These are phyloP conservation scores for Candida cerambycidarum DNA, from an alignment of 805 yeast species.

Conservation along the genomic window DNA sequence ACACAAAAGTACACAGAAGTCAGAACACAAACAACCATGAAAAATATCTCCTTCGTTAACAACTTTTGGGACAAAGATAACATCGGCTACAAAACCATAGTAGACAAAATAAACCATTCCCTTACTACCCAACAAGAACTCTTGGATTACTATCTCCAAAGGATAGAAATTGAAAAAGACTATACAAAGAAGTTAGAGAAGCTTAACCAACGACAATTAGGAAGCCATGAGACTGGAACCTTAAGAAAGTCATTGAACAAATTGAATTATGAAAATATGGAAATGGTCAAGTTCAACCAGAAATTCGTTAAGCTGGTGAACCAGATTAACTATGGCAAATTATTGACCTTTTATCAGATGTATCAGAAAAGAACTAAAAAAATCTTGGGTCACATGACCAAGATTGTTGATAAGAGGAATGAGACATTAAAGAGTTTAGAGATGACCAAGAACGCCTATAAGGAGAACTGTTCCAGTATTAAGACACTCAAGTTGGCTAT, in stretches of 20 bases:
- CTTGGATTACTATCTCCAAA: slow-evolving; percentile 35
- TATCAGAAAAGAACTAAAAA: slow-evolving; percentile 56
- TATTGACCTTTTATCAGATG: slow-evolving; percentile 50
- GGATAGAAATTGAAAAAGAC: slow-evolving; percentile 69
- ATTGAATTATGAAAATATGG: slow-evolving; percentile 56
- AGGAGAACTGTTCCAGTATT: slow-evolving; percentile 55
- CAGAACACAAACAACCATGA: slow-evolving; percentile 15
- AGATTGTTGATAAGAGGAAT: slow-evolving; percentile 49
- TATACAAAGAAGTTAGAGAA: slow-evolving; percentile 56
- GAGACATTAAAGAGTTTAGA: slow-evolving; percentile 37
- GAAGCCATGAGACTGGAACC: slow-evolving; percentile 59
- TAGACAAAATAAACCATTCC: slow-evolving; percentile 58
- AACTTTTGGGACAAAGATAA: slow-evolving; percentile 63
- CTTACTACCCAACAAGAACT: slow-evolving; percentile 49
- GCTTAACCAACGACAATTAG: slow-evolving; percentile 48
- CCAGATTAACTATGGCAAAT: slow-evolving; percentile 46
- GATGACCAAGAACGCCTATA: slow-evolving; percentile 48
- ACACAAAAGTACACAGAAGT: too few species aligned
- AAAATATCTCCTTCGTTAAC: slow-evolving; percentile 37
- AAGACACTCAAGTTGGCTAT: slow-evolving; percentile 61
- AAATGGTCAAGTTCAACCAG: slow-evolving; percentile 56
- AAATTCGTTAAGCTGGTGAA: slow-evolving; percentile 53
- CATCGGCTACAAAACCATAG: slow-evolving; percentile 58
- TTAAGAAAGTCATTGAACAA: slow-evolving; percentile 59
- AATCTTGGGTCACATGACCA: slow-evolving; percentile 55